Conservation (phyloP, 1,139 yeast species). For the Debaryomyces subglobosus region DNA sequence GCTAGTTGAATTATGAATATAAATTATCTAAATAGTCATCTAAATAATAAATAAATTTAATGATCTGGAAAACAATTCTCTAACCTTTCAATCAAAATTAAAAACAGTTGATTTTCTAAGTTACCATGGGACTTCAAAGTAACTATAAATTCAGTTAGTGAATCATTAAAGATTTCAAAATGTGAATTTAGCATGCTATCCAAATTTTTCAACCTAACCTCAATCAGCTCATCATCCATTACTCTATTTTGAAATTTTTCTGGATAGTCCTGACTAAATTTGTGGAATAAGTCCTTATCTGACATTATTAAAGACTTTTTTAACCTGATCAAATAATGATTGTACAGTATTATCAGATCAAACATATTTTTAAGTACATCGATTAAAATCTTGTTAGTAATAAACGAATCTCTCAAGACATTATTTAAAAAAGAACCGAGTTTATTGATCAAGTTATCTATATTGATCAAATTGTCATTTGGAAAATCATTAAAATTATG, state of each 20-base stretch:
- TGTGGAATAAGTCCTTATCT: constrained; percentile 48
- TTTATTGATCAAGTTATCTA: constrained; percentile 52
- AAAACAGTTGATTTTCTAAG: constrained; percentile 60
- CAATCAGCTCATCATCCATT: constrained; percentile 42
- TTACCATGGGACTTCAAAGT: constrained; percentile 64
- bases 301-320: constrained; percentile 59
- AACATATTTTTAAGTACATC: constrained; percentile 49
- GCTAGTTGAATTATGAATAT: constrained; percentile 6
- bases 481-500: constrained; percentile 1
- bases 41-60: constrained; percentile 11
- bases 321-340: constrained; percentile 55
- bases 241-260: constrained; percentile 39
- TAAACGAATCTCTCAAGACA: constrained; percentile 65
- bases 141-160: constrained; percentile 55
- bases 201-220: constrained; percentile 47
- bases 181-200: constrained; percentile 54
- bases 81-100: constrained; percentile 55
- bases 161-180: constrained; percentile 56
- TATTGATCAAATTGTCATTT: constrained; percentile 31
- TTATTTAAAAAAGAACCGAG: constrained; percentile 66
- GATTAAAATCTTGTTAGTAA: constrained; percentile 63
- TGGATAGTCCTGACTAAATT: constrained; percentile 42
- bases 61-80: constrained; percentile 45
- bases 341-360: constrained; percentile 54
- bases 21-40: constrained; percentile 10